Conservation (phyloP, 1,284 basidiomycete genomes). For the Ustilago curta region DNA sequence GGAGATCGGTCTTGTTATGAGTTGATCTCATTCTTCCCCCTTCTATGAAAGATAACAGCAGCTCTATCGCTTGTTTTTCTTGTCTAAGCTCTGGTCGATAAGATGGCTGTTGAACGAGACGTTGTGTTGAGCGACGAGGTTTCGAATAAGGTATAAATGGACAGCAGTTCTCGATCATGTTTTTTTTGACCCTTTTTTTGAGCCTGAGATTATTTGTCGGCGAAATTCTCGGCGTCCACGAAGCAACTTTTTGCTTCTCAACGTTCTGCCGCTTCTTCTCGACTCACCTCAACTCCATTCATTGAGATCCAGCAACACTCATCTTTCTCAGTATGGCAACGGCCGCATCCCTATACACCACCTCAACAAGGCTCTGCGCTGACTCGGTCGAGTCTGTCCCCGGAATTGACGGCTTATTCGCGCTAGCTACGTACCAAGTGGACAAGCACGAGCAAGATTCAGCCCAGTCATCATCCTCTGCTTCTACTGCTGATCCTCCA, state of each 20-base stretch:
- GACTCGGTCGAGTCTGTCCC: conserved; percentile 67
- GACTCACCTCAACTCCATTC: too few species aligned
- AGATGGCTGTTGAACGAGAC: background rate
- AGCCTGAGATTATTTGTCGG: background rate
- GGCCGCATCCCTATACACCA: conserved; percentile 37
- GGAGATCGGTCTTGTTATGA: conserved; percentile 33
- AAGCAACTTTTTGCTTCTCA: conserved; percentile 9
- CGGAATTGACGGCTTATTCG: conserved; percentile 50
- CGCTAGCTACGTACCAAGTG: conserved; percentile 67
- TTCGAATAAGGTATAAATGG: too few species aligned
- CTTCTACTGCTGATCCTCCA: conserved; percentile 3
- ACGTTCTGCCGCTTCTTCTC: background rate
- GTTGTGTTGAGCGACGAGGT: background rate
- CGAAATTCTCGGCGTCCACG: conserved; percentile 15
- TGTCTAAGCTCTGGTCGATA: too few species aligned
- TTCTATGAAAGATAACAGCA: background rate
- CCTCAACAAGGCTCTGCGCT: conserved; percentile 62
- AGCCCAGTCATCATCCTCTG: conserved; percentile 21
- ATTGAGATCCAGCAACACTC: too few species aligned
- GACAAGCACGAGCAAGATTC: conserved; percentile 55
- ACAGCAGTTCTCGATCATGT: conserved; percentile 5
- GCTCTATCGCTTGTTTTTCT: background rate
- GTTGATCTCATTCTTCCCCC: background rate
- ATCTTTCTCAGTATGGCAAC: conserved; percentile 5
- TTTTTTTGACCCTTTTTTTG: conserved; percentile 6